phyloP scores from a whole-genome alignment of 192 early-diverging fungal species.

The Podila minutissima region DNA sequence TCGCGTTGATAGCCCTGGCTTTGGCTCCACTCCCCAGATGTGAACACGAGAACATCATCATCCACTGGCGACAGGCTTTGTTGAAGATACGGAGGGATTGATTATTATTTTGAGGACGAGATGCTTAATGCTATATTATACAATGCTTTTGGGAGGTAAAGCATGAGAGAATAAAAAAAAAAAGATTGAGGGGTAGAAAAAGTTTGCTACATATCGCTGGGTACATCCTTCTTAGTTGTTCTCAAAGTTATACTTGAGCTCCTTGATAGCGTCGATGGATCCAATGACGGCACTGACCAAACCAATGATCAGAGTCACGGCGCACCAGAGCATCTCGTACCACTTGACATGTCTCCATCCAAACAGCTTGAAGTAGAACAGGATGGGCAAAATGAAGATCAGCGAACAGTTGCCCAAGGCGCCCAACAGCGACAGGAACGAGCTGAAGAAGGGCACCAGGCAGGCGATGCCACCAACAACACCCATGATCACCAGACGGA shows the following conservation, averaged over 20 bases:
- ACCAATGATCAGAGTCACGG: slow-evolving; percentile 51
- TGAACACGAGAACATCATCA: too few species aligned
- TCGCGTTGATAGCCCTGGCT: too few species aligned
- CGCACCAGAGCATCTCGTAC: slow-evolving; percentile 51
- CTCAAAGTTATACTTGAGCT: slow-evolving; percentile 59
- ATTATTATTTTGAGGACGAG: too few species aligned
- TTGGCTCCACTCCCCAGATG: too few species aligned
- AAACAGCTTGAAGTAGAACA: slow-evolving; percentile 59
- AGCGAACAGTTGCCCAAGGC: slow-evolving; percentile 63
- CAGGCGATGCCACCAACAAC: slow-evolving; percentile 54
- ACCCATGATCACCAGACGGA: slow-evolving; percentile 59
- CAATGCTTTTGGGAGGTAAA: neutral
- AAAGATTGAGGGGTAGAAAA: neutral
- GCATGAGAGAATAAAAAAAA: neutral
- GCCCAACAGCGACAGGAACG: slow-evolving; percentile 69
- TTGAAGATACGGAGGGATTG: too few species aligned
- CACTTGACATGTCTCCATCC: slow-evolving; percentile 55
- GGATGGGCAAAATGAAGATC: slow-evolving; percentile 66
- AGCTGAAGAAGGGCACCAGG: slow-evolving; percentile 67
- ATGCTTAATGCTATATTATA: too few species aligned
- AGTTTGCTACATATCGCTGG: too few species aligned
- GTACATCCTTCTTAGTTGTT: neutral
- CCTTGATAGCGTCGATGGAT: slow-evolving; percentile 67
- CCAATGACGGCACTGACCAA: slow-evolving; percentile 72
- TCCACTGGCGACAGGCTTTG: too few species aligned